These are phyloP conservation scores for Taphrina flavorubra DNA, from an alignment of 1,139 yeast genomes.

Conservation along the genomic window DNA sequence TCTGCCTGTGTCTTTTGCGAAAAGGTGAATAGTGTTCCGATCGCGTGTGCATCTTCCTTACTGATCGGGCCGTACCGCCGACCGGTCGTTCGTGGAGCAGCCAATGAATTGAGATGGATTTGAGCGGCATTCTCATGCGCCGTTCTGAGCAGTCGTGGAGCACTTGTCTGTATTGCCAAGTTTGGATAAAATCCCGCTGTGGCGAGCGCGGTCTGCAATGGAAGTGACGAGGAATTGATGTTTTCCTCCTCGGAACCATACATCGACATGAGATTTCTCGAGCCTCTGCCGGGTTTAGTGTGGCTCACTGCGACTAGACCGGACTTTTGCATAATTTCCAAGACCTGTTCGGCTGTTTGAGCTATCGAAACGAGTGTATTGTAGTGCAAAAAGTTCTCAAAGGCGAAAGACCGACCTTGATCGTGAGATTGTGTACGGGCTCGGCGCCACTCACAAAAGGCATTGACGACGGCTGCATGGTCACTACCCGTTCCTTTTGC, in stretches of 20 bases:
- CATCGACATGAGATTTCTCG: conserved; percentile 28
- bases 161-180: conserved; percentile 42
- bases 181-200: conserved; percentile 46
- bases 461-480: conserved; percentile 41
- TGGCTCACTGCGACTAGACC: conserved; percentile 15
- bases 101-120: conserved; percentile 50
- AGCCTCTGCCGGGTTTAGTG: not conserved
- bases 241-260: conserved; percentile 45
- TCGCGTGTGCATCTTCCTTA: conserved; percentile 6
- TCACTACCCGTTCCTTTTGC: conserved; percentile 40
- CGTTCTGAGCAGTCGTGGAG: conserved; percentile 43
- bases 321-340: conserved; percentile 43
- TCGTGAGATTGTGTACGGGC: conserved; percentile 12
- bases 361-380: conserved; percentile 42
- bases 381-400: conserved; percentile 42
- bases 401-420: conserved; percentile 28
- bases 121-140: conserved; percentile 43
- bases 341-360: conserved; percentile 44
- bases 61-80: conserved; percentile 24
- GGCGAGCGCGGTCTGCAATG: conserved; percentile 44
- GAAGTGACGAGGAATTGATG: conserved; percentile 42
- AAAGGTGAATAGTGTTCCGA: conserved; percentile 23
- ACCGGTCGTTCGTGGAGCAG: conserved; percentile 17
- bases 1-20: conserved; percentile 39
- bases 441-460: conserved; percentile 30